Evolutionary conservation across 768 basidiomycete genomes (phyloP).

Genomic region (Tylopilus plumbeoviolaceoides): DNA sequence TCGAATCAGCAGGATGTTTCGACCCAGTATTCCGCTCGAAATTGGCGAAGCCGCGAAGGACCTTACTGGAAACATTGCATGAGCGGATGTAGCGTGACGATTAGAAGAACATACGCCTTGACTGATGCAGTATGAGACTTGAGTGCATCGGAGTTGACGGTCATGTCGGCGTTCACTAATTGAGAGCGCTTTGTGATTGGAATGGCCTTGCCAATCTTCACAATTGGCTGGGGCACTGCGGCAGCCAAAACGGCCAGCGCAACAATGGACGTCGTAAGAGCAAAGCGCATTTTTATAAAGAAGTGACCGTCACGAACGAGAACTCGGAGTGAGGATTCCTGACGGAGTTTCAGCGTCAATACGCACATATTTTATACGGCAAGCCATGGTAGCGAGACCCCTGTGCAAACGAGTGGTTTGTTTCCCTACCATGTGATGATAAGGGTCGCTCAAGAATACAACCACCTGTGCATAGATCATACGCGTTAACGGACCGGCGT

Average conservation of each 20-base stretch:
- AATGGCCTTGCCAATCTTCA: neutral
- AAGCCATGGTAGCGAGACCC: neutral
- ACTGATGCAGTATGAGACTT: neutral
- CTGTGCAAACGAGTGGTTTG: neutral
- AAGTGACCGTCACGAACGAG: neutral
- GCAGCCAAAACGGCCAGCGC: conserved; percentile 3
- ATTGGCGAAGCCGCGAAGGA: neutral
- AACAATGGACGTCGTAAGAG: neutral
- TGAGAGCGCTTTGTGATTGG: conserved; percentile 8
- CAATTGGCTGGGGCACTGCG: conserved; percentile 1
- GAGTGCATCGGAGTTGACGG: conserved; percentile 4
- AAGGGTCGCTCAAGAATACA: neutral
- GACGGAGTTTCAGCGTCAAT: no score
- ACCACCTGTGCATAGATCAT: neutral
- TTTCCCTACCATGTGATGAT: neutral
- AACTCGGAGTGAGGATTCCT: no score
- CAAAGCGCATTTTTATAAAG: conserved; percentile 8
- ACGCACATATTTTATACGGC: neutral
- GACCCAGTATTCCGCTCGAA: conserved; percentile 3
- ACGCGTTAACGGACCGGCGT: neutral
- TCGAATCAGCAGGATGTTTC: neutral
- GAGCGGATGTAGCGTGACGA: neutral
- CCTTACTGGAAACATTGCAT: neutral
- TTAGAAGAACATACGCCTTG: conserved; percentile 6
- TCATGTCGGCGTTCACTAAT: conserved; percentile 5